Base-by-base conservation (phyloP, 495 filamentous ascomycete species). In the Hyaloscypha bicolor region DNA sequence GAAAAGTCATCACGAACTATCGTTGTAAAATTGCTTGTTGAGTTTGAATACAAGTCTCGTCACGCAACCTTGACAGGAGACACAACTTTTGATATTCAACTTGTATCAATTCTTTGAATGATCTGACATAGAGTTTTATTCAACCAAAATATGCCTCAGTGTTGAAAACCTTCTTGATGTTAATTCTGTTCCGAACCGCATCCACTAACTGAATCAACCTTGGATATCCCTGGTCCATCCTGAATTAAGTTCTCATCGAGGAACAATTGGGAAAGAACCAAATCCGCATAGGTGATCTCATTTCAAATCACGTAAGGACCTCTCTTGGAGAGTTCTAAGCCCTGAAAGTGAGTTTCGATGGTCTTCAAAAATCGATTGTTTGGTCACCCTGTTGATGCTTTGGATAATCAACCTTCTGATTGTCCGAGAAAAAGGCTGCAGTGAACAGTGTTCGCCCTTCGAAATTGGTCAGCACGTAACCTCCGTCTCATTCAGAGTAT, bases 381-480 rank as follows among this genome's bases (percentile, higher is more conserved):
- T 3, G 35, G 37, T 56, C 62, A 4, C 62, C 71, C 37, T 65
- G 29, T 42, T 68, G 6, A 45, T 76, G 74, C 35, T 74, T 64
- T 8, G 70, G 68, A 56, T 76, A 76, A 4, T 59, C 22, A 67
- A 37, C 63, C 9, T 65, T 37, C 48, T 67, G 66, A 22, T 72
- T 66, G 3, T 22, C 19, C 4, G 65, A 58, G 53, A 77, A 75
- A 63, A 75, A 75, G 31, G 74, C 71, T 16, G 66, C 33, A 63
- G 75, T 64, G 64, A 77, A 76, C 12, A 75, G 71, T 4, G 71
- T 70, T 6, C 74, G 67, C 76, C 73, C 69, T 75, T 11, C 35
- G 3, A 6, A 48, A 48, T 53, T 22, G 32, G 5, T 31, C 25
- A n/a, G 61, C 14, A 58, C 65, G 60, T 60, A 74, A 11, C 51